Base-by-base conservation (phyloP, 345 rosid genomes). In the Euphorbia lathyris region DNA sequence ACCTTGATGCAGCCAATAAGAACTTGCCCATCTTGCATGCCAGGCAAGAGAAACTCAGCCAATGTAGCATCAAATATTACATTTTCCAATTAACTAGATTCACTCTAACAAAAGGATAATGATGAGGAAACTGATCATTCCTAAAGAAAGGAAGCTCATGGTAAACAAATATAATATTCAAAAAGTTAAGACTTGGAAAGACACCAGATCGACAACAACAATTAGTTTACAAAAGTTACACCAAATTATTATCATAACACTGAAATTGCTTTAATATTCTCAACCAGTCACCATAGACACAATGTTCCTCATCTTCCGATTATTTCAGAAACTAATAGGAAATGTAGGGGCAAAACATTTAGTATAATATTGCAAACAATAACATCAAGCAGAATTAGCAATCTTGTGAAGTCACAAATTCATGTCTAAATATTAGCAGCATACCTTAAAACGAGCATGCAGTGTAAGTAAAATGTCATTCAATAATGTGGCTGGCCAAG, bases 391-490 rank as follows among this genome's bases (percentile, higher is more conserved):
- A 27, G 7, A 47, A 29, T 16, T 26, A 50, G 25, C 43, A 50
- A 47, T 25, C n/a, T 22, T 16, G 25, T 29, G 4, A 47, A 32
- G 32, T 10, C 4, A 64, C 29, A 59, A 34, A 36, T 45, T 13
- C 26, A 62, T 50, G 42, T 34, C 38, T 20, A 30, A 13, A 58
- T 16, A 58, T 40, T 56, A 20, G 72, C 63, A 25, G 42, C 77
- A 56, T 81, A 92, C 99, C 97, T 92, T 95, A 78, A 95, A 95
- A 71, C 99, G 99, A 82, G 99, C 99, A 88, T 95, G 99, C 85
- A 95, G 81, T 70, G 98, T 95, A 47, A 95, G 92, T 83, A 95
- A 81, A 79, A 95, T 81, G 79, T 95, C 99, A 81, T 95, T 95
- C 85, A 95, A 80, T 48, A 95, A 82, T 27, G 98, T 68, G 67